Conservation (phyloP, 768 basidiomycete species). For the Lactifluus piperatus region DNA sequence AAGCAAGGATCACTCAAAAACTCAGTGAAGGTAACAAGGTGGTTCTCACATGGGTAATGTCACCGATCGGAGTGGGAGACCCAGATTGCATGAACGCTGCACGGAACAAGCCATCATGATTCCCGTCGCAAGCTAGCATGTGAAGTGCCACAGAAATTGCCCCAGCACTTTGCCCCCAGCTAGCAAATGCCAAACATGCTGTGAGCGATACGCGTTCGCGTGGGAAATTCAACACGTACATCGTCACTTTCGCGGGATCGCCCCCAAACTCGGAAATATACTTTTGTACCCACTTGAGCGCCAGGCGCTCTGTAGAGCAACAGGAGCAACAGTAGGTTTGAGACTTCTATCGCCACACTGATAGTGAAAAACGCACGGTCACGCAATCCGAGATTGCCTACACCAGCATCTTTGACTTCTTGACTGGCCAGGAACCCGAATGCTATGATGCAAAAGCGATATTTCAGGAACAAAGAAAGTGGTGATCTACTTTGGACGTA, state of each 20-base stretch:
- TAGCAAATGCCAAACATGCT: slow-evolving; percentile 7
- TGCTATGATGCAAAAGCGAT: slow-evolving; percentile 20
- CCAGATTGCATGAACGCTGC: too few species aligned
- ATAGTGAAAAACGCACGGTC: slow-evolving; percentile 38
- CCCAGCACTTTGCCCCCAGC: slow-evolving; percentile 46
- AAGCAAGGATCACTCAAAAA: not conserved
- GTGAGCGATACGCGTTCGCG: not conserved
- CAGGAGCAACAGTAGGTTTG: too few species aligned
- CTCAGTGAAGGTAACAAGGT: not conserved
- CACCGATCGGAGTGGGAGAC: slow-evolving; percentile 27
- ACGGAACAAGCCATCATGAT: slow-evolving; percentile 26
- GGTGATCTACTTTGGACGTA: not conserved
- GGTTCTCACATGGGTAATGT: slow-evolving; percentile 25
- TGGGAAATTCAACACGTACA: slow-evolving; percentile 30
- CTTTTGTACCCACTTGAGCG: slow-evolving; percentile 56
- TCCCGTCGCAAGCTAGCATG: slow-evolving; percentile 33
- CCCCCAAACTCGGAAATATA: slow-evolving; percentile 58
- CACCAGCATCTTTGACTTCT: too few species aligned
- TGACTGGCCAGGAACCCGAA: slow-evolving; percentile 44
- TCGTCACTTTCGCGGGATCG: slow-evolving; percentile 49
- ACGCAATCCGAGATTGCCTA: too few species aligned
- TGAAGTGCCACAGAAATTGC: slow-evolving; percentile 39
- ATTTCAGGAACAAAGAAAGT: not conserved
- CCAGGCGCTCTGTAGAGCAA: slow-evolving; percentile 40
- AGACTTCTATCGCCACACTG: too few species aligned